Evolutionary conservation across 441 rosid genomes (phyloP).

Genomic region (Euphorbia schlechtendalii): DNA sequence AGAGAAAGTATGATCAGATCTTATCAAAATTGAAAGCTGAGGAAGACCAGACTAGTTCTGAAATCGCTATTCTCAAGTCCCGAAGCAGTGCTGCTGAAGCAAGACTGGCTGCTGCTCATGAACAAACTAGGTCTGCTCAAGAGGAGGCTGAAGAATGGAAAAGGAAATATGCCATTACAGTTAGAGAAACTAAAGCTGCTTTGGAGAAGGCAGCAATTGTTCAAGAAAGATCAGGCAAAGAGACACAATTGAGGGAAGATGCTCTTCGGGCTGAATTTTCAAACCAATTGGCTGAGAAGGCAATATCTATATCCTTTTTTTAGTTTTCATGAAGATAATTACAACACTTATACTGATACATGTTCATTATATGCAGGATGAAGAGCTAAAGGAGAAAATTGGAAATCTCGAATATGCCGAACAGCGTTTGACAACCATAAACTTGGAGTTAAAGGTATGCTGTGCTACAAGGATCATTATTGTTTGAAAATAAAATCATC

Average conservation of each 20-base stretch:
- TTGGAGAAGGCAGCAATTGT: slow-evolving; percentile 87
- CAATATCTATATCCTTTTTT: slow-evolving; percentile 22
- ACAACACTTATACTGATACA: background rate
- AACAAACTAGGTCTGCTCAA: slow-evolving; percentile 78
- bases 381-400: slow-evolving; percentile 69
- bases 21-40: slow-evolving; percentile 71
- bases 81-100: slow-evolving; percentile 93
- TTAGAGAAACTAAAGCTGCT: slow-evolving; percentile 87
- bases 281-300: slow-evolving; percentile 60
- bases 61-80: slow-evolving; percentile 70
- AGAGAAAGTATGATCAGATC: slow-evolving; percentile 65
- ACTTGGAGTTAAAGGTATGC: slow-evolving; percentile 78
- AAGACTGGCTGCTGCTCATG: slow-evolving; percentile 90
- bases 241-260: slow-evolving; percentile 84
- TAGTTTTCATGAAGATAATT: background rate
- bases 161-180: slow-evolving; percentile 83
- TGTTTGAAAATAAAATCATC: background rate
- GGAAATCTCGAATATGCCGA: slow-evolving; percentile 69
- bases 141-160: slow-evolving; percentile 96
- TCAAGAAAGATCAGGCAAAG: slow-evolving; percentile 78
- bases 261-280: slow-evolving; percentile 73
- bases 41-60: slow-evolving; percentile 69
- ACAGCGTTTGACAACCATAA: slow-evolving; percentile 69
- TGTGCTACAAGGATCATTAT: slow-evolving; percentile 5
- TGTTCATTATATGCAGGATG: slow-evolving; percentile 48